Base-by-base conservation (phyloP, 768 basidiomycete genomes). In the Gelatoporia subvermispora region DNA sequence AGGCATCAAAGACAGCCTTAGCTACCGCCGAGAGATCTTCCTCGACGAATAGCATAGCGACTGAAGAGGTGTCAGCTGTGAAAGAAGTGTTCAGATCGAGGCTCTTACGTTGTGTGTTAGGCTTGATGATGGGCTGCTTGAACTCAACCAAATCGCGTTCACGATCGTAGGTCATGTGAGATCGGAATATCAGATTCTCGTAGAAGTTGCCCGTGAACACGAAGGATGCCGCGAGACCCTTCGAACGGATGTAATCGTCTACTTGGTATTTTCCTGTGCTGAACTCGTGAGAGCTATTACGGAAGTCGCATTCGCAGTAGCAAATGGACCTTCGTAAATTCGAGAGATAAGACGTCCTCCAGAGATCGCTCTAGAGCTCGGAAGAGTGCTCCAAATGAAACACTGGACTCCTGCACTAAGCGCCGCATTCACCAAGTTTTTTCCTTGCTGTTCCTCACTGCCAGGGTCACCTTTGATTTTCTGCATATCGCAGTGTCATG, bases 11-110 rank as follows among this genome's bases (percentile, higher is more conserved):
- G 34, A 57, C 48, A 13, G 56, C 56, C 22, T 54, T 52, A 31
- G 53, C 43, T 18, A 57, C 35, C 0, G 45, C 56, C 3, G 45
- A 37, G 8, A 57, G 50, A 43, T 57, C 56, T 23, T 49, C 52
- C 42, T 57, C 52, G 4, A 57, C 56, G 23, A 52, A 57, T n/a
- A 57, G 50, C 56, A 57, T 57, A 13, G 55, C 55, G 15, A 56
- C 55, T 56, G 24, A 10, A 11, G 16, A 15, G 23, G 15, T 28
- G 22, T 38, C 45, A 38, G 21, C 20, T 17, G 9, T 9, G 36
- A 16, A 11, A 18, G n/a, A 21, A 31, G 35, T 0, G n/a, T n/a
- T n/a, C n/a, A n/a, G n/a, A n/a, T 10, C 2, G 28, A 0, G 13
- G 38, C 3, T 43, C 56, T 35, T 18, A 54, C 56, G 48, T 22